Conservation (phyloP, 2,329 filamentous ascomycete genomes). For the Pestalotiopsis sp. region DNA sequence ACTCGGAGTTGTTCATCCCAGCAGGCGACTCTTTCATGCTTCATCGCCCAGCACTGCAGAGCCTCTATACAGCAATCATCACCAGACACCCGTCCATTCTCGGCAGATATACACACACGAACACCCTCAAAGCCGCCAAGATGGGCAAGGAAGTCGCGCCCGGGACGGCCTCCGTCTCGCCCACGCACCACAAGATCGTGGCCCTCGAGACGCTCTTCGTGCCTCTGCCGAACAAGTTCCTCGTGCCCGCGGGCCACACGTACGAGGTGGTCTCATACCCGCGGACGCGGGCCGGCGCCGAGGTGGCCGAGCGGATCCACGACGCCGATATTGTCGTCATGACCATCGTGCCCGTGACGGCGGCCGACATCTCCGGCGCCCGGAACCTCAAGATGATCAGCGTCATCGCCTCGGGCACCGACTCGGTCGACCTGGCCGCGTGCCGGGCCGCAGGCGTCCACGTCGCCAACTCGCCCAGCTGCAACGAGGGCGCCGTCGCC, state of each 20-base stretch:
- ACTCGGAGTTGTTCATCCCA: too few species aligned
- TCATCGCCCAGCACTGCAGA: background rate
- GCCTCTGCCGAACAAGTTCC: slow-evolving; percentile 24
- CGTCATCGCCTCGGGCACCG: slow-evolving; percentile 36
- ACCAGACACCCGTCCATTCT: too few species aligned
- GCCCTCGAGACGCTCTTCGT: slow-evolving; percentile 33
- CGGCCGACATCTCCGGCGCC: slow-evolving; percentile 25
- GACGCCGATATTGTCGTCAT: slow-evolving; percentile 38
- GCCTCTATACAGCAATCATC: background rate
- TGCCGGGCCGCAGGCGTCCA: slow-evolving; percentile 31
- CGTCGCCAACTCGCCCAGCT: slow-evolving; percentile 37
- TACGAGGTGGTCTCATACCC: slow-evolving; percentile 28
- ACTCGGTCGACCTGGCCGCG: slow-evolving; percentile 35
- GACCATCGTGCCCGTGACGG: slow-evolving; percentile 31
- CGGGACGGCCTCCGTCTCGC: background rate
- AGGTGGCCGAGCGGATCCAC: slow-evolving; percentile 29
- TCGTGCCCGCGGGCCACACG: slow-evolving; percentile 31
- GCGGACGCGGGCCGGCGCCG: slow-evolving; percentile 20
- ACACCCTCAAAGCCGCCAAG: background rate
- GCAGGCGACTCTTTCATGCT: background rate
- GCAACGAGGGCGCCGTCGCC: slow-evolving; percentile 34
- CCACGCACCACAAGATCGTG: slow-evolving; percentile 31
- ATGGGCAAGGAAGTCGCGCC: background rate
- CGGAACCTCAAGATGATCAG: slow-evolving; percentile 32
- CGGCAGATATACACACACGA: too few species aligned